Base-by-base conservation (phyloP, 1,139 yeast species). In the Candida anutae region DNA sequence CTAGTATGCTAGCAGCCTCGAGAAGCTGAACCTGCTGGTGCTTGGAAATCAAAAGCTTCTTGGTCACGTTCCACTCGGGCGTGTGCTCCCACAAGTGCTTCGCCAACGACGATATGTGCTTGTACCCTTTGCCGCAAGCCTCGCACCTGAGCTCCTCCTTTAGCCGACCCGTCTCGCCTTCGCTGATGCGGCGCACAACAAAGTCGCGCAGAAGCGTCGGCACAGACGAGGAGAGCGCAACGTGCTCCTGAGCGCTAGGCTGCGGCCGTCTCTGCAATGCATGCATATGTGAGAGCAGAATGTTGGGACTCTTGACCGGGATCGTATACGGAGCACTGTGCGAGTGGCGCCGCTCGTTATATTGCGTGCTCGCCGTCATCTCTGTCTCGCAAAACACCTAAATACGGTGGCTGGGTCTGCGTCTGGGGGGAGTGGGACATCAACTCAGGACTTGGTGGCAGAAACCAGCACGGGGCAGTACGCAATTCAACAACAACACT, bases 21-120 rank as follows among this genome's bases (percentile, higher is more conserved):
- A 84, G 62, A 22, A 84, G 61, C 52, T 84, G 95, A 5, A 84
- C 95, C 50, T 84, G 94, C 51, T 84, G 95, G 51, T 84, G 95
- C 51, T 84, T 84, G n/a, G 88, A 77, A 26, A 84, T 82, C 24
- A 80, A 58, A 28, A 84, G 61, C 47, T 80, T 81, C 39, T 82
- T 79, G 2, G 94, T 84, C 45, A 79, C 79, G 45, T 77, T 81
- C 94, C 94, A 84, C 50, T 84, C 94, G 0, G 94, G 94, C 0
- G 95, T 84, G 49, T 84, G 95, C 37, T 63, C 67, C 94, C 88
- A 47, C 64, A 62, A 57, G 69, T 87, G 68, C 71, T 84, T 40
- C 69, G 94, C 68, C 35, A 83, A 63, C 13, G 90, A 79, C 2
- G 88, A 77, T 6, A 83, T 79, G 54, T 83, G 95, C 49, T 83